Evolutionary conservation across 2,329 filamentous ascomycete species (phyloP), one percentile per base, ranked within the genome.

Genomic region (Paraconiothyrium brasiliense): DNA sequence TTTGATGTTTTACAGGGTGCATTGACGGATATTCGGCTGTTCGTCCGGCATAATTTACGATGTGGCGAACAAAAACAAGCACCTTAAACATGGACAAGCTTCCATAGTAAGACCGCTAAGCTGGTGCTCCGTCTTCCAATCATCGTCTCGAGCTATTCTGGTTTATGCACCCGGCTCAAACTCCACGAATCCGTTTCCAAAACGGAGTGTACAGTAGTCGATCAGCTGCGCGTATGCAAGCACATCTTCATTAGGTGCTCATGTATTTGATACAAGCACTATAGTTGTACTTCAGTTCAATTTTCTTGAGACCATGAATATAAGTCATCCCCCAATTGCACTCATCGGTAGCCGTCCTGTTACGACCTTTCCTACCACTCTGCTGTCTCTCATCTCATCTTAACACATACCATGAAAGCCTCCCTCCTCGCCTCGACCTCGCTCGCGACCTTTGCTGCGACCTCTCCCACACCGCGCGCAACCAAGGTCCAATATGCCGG

Each of bases 401-500:
- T 46, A 30, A 4, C 13, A 9, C 9, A 10, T 22, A 54, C 20
- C n/a, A 54, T 54, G 50, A 54, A 54, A 32, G 22, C 37, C 14
- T 32, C 50, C n/a, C 10, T 54, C 22, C 22, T 43, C 10, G 27
- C 54, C 16, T 32, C 35, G 9, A 34, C 27, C 27, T 46, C 54
- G 1, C n/a, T 46, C 41, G 54, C 41, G 30, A 27, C 35, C 0
- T 11, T 54, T 13, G 24, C 7, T 6, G 11, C 30, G 13, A 43
- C 50, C 8, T 54, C 58, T 4, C 58, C 51, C 34, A 54, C 58
- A 8, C 35, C 51, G 2, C 52, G 58, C n/a, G 58, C 58, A 14
- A 60, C 46, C 9, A 60, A 70, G 57, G 67, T 74, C 27, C 61
- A 71, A 27, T 76, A 70, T 55, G 74, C 67, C 11, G 80, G 80